Evolutionary conservation across 345 rosid species (phyloP).

Genomic region (Pelargonium nanum): DNA sequence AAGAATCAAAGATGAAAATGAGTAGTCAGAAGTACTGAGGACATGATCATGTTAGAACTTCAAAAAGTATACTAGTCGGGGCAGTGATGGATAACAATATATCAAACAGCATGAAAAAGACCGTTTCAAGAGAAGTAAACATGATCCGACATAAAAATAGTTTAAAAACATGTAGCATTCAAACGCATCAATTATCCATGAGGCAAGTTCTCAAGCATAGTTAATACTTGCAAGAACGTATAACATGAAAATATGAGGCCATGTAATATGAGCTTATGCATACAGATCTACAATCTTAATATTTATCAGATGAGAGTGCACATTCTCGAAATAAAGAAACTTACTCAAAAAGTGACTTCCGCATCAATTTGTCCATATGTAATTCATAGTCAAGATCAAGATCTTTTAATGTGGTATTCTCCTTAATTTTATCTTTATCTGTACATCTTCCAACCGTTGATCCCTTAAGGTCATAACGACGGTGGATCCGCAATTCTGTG

Average conservation of each 20-base stretch:
- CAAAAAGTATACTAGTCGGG: no score
- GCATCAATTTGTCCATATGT: conserved; percentile 76
- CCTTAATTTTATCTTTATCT: conserved; percentile 47
- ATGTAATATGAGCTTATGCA: no score
- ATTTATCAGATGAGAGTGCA: neutral
- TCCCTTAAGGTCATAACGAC: conserved; percentile 87
- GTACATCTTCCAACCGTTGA: conserved; percentile 76
- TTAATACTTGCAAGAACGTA: no score
- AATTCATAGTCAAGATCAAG: conserved; percentile 68
- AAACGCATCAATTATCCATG: no score
- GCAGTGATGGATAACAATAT: no score
- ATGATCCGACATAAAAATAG: no score
- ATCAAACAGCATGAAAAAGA: no score
- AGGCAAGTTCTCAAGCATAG: no score
- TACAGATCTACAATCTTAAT: neutral
- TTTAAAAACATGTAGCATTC: no score
- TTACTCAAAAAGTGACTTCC: conserved; percentile 73
- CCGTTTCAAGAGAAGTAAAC: no score
- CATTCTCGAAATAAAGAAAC: conserved; percentile 9
- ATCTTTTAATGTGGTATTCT: conserved; percentile 77
- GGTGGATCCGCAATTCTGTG: conserved; percentile 85
- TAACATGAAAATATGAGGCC: neutral
- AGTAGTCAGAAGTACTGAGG: no score
- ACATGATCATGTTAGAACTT: no score
- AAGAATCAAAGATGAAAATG: neutral